Base-by-base conservation (phyloP, 768 basidiomycete genomes). In the Tylopilus rubrobrunneus region DNA sequence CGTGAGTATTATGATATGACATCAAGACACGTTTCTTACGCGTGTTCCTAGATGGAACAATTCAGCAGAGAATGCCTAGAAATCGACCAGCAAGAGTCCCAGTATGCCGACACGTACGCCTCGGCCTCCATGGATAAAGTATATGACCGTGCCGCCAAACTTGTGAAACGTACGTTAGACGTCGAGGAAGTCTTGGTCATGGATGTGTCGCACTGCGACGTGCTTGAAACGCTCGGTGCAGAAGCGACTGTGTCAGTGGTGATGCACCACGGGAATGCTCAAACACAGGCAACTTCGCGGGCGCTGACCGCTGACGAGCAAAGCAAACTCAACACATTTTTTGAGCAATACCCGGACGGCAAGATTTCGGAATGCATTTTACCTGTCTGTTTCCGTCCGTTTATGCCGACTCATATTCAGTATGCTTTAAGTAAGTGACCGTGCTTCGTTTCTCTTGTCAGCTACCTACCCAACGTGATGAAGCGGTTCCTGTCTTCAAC, bases 61-160 rank as follows among this genome's bases (percentile, higher is more conserved):
- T 97, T 98, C 66, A 95, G 90, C 48, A 83, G 95, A 21, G 94
- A 98, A 69, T 95, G 92, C 62, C 79, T 98, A 25, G 94, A 96
- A 67, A 89, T 94, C 58, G 92, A 96, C 67, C 69, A 77, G 51
- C 65, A 74, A 46, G 71, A 76, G 11, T 58, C 67, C 17, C 56
- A 49, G 44, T 52, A 44, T 19, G 9, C 55, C 34, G 60, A 71
- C 44, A 58, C 63, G 56, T 71, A 65, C 21, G 45, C 54, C 39
- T 64, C 64, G 9, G 60, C 60, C 36, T 70, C 78, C 73, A 96
- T 97, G 92, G 90, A 94, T 63, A 84, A 81, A 56, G 86, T 98
- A 10, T 98, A 96, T 62, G 85, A 89, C 56, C 85, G 84, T n/a
- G 94, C 94, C 0, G 90, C 92, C 34, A 86, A 86, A 62, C 82